Conservation (phyloP, 108 stramenopile genomes). For the Nitzschia sp. region DNA sequence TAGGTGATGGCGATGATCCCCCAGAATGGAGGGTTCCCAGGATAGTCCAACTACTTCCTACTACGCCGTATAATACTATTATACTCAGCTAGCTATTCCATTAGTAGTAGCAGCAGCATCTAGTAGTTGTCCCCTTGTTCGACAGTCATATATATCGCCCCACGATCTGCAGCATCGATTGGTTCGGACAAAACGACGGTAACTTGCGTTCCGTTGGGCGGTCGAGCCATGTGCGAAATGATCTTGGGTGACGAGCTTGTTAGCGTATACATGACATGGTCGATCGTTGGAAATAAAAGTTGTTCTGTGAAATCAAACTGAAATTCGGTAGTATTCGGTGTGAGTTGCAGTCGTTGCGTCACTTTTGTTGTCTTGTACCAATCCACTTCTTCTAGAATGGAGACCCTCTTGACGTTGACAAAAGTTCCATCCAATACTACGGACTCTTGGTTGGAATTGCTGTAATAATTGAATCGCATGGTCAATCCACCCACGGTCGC, state of each 20-base stretch:
- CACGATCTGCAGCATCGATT: neutral
- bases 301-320: neutral
- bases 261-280: constrained; percentile 7
- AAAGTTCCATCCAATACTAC: constrained; percentile 20
- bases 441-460: constrained; percentile 16
- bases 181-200: neutral
- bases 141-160: constrained; percentile 7
- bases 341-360: neutral
- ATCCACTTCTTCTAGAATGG: constrained; percentile 12
- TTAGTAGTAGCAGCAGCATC: no score
- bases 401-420: neutral
- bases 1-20: no score
- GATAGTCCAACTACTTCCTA: no score
- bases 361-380: constrained; percentile 12
- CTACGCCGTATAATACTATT: no score
- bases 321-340: constrained; percentile 1
- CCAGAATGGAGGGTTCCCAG: no score
- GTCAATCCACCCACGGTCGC: neutral
- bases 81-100: no score
- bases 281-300: constrained; percentile 11
- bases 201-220: constrained; percentile 9
- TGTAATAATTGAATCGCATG: constrained; percentile 18
- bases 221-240: constrained; percentile 14
- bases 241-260: neutral
- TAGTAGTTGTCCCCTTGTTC: constrained; percentile 9